Evolutionary conservation across 441 rosid genomes (phyloP), one percentile per base, ranked within the genome.

Genomic region (Raphanus hybrid): DNA sequence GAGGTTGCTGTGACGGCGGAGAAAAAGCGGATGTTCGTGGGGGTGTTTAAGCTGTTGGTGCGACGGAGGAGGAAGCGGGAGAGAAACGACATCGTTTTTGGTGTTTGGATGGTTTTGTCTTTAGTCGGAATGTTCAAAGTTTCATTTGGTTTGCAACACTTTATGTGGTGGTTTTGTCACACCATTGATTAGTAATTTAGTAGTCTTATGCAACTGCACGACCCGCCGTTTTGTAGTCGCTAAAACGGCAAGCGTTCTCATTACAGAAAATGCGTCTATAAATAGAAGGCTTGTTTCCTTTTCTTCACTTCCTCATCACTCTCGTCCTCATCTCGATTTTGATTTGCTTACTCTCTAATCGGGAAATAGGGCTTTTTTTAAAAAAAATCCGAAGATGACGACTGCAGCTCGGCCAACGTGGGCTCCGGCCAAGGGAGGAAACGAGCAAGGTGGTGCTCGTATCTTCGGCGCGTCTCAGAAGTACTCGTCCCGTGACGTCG

Each of bases 401-500:
- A 92, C 97, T 14, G 98, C 98, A 6, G 97, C 99, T 64, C 74
- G 99, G 76, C 99, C 99, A 2, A 95, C 99, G 1, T 95, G 98
- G 99, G 97, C 96, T 20, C 98, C 98, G 48, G 98, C 97, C 0
- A 95, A 95, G 86, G 99, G 99, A 74, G 97, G 97, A 8, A 89
- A 93, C 69, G 99, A 95, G 84, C 97, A 93, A 69, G 99, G 98
- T 4, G 98, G 97, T 39, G 89, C 98, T 71, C 88, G 97, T 60
- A 90, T 95, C 45, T 95, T 95, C 8, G 98, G 99, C 26, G 95
- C 98, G 0, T 95, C 97, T 1, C 97, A 93, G 88, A 93, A 93
- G 84, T 95, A 87, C 78, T 95, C 99, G 0, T 95, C 99, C 0
- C 85, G 98, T 76, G 98, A 95, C 79, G 78, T 93, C 67, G 99